Conservation (phyloP, 495 filamentous ascomycete genomes). For the Penicillium herquei region DNA sequence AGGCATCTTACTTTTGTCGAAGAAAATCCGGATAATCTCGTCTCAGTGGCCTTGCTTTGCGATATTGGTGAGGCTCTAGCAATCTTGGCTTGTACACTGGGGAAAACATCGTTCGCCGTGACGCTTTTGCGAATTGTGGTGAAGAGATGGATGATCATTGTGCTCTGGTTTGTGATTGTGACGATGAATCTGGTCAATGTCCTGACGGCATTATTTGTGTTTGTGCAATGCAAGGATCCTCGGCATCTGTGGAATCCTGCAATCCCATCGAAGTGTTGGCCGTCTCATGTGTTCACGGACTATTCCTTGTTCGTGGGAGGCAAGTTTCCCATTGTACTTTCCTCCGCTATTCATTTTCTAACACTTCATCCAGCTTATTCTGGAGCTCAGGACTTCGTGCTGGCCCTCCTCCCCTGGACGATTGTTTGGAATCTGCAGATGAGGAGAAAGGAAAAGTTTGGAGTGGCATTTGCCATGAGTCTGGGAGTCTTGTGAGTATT, state of each 20-base stretch:
- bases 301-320: constrained; percentile 23
- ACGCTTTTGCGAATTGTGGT: constrained; percentile 21
- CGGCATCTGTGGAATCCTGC: constrained; percentile 17
- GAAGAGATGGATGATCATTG: constrained; percentile 16
- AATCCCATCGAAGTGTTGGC: constrained; percentile 24
- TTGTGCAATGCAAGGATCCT: constrained; percentile 20
- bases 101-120: constrained; percentile 22
- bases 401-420: constrained; percentile 21
- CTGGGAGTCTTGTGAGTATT: constrained; percentile 22
- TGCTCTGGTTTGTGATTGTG: constrained; percentile 22
- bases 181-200: constrained; percentile 23
- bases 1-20: constrained; percentile 16
- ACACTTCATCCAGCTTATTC: constrained; percentile 17
- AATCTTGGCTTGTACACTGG: constrained; percentile 23
- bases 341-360: neutral
- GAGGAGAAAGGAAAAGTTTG: constrained; percentile 22
- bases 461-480: constrained; percentile 21
- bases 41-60: constrained; percentile 20
- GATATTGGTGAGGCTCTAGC: constrained; percentile 20
- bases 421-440: constrained; percentile 25
- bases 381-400: constrained; percentile 19
- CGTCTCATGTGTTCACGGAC: constrained; percentile 17
- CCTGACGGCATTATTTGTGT: constrained; percentile 18
- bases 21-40: constrained; percentile 16
- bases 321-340: neutral